A percentile compares a stretch with the other conserved stretches of the same genome.
phyloP scores from a whole-genome alignment of 1,284 basidiomycete species.

The Tremellales sp. region DNA sequence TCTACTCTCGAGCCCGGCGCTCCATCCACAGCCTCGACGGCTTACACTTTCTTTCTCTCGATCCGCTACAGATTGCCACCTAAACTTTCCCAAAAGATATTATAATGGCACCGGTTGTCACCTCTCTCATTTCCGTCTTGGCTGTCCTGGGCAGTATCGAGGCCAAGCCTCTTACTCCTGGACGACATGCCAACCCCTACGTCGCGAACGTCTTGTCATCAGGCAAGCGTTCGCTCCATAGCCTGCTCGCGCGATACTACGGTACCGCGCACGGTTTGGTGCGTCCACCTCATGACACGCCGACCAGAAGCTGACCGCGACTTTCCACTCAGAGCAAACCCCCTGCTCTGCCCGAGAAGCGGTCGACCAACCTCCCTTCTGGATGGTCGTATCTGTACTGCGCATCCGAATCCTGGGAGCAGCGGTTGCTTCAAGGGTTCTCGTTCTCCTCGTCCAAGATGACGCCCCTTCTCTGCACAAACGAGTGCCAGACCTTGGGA shows the following conservation, averaged over 20 bases:
- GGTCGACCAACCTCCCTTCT: constrained; percentile 28
- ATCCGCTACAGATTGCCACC: not conserved
- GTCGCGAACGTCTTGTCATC: constrained; percentile 29
- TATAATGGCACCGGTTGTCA: constrained; percentile 40
- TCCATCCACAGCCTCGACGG: constrained; percentile 32
- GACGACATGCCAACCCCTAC: constrained; percentile 38
- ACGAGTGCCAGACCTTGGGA: constrained; percentile 38
- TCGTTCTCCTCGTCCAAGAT: constrained; percentile 28
- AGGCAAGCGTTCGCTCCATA: constrained; percentile 26
- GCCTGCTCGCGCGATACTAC: constrained; percentile 30
- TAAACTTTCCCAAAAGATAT: not conserved
- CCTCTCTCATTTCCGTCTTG: constrained; percentile 24
- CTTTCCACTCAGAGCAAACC: constrained; percentile 26
- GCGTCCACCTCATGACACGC: constrained; percentile 10
- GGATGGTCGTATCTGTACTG: constrained; percentile 46
- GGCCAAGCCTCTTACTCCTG: constrained; percentile 31
- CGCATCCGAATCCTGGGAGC: constrained; percentile 37
- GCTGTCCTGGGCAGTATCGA: constrained; percentile 26
- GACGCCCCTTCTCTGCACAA: constrained; percentile 36
- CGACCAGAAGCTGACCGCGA: not conserved
- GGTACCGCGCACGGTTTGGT: constrained; percentile 35
- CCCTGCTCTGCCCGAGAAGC: constrained; percentile 29
- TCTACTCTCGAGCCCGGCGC: constrained; percentile 25
- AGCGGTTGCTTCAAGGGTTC: constrained; percentile 39
- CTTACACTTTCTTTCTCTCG: constrained; percentile 22